Conservation (phyloP, 2,329 filamentous ascomycete genomes). For the Cercospora zeina region DNA sequence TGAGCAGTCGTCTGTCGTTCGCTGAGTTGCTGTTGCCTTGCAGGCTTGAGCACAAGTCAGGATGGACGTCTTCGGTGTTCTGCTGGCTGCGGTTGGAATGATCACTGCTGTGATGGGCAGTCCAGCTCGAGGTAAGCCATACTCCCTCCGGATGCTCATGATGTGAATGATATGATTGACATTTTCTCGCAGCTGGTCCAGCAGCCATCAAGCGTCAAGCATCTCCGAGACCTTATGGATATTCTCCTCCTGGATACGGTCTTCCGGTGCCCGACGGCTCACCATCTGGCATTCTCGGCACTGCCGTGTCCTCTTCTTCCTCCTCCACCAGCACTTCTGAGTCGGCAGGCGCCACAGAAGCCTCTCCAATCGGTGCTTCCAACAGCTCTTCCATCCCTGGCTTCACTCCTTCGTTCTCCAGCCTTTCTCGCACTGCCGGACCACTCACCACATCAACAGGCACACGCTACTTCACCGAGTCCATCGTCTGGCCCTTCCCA, state of each 20-base stretch:
- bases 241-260: conserved; percentile 15
- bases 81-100: neutral
- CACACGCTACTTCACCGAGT: conserved; percentile 9
- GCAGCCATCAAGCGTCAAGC: conserved; percentile 1
- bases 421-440: neutral
- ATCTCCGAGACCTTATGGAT: conserved; percentile 8
- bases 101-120: neutral
- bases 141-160: neutral
- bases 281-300: conserved; percentile 9
- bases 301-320: conserved; percentile 7
- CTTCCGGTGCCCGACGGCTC: conserved; percentile 5
- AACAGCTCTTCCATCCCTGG: conserved; percentile 10
- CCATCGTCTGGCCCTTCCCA: conserved; percentile 2
- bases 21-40: neutral
- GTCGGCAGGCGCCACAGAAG: conserved; percentile 14
- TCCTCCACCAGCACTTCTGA: neutral
- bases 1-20: neutral
- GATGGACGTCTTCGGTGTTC: conserved; percentile 7
- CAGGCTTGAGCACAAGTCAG: neutral
- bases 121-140: neutral
- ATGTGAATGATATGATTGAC: neutral
- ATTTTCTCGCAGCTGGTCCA: neutral
- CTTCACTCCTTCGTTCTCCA: conserved; percentile 10
- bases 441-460: conserved; percentile 2
- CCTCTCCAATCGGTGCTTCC: conserved; percentile 17